These are phyloP conservation scores for Fusarium chaquense DNA, from an alignment of 2,329 filamentous ascomycete genomes.

Conservation along the genomic window DNA sequence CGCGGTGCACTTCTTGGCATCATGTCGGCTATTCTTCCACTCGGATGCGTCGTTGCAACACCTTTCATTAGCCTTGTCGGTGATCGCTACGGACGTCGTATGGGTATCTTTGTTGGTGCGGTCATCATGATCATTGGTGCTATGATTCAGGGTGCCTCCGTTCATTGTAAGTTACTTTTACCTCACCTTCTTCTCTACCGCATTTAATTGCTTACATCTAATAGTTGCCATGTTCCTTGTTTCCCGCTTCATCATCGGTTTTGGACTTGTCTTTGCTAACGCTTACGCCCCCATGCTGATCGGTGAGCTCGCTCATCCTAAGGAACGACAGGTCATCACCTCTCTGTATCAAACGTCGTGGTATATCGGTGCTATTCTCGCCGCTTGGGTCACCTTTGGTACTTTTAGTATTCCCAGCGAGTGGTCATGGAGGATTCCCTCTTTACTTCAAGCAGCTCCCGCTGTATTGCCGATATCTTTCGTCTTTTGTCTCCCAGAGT, in stretches of 20 bases:
- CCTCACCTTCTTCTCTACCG: accelerated
- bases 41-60: conserved; percentile 4
- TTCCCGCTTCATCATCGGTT: conserved; percentile 64
- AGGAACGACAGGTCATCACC: conserved; percentile 64
- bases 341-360: conserved; percentile 64
- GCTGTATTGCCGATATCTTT: conserved; percentile 33
- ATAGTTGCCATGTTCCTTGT: conserved; percentile 65
- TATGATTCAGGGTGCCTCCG: neutral
- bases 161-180: neutral
- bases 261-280: conserved; percentile 65
- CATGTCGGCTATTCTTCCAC: conserved; percentile 14
- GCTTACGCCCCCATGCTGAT: conserved; percentile 64
- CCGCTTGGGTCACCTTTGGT: conserved; percentile 58
- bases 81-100: conserved; percentile 8
- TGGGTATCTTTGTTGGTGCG: conserved; percentile 13
- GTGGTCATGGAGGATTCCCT: conserved; percentile 53
- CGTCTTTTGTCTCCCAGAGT: conserved; percentile 68
- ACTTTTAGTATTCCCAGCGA: conserved; percentile 49
- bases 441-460: conserved; percentile 39
- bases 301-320: conserved; percentile 66
- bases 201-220: accelerated
- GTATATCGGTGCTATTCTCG: conserved; percentile 59
- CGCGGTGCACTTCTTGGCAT: conserved; percentile 9
- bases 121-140: conserved; percentile 5
- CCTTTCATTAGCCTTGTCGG: conserved; percentile 14